Percentiles rank a stretch among this genome's conserved stretches.
phyloP scores from a whole-genome alignment of 768 basidiomycete genomes.

The Leucosporidium creatinivorum region DNA sequence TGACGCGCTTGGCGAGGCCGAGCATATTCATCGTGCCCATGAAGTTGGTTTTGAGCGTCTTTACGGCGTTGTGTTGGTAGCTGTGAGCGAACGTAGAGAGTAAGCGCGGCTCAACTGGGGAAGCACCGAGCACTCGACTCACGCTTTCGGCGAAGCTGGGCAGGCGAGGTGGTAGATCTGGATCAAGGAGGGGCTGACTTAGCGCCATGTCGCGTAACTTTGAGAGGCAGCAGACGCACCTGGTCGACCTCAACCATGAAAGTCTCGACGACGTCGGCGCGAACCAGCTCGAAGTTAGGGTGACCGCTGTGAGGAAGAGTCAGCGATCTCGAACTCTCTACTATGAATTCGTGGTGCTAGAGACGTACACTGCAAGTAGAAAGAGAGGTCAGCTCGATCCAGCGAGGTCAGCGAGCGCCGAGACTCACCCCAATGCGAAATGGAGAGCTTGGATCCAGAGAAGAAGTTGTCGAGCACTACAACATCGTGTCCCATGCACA shows the following conservation, averaged over 20 bases:
- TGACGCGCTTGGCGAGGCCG: constrained; percentile 91
- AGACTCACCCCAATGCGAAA: constrained; percentile 69
- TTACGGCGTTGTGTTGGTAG: constrained; percentile 95
- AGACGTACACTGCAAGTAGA: too few relatives aligned
- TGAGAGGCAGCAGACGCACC: constrained; percentile 5
- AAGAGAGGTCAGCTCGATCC: background rate
- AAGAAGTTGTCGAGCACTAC: constrained; percentile 97
- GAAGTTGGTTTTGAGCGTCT: constrained; percentile 97
- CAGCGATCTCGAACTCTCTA: too few relatives aligned
- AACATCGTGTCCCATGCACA: constrained; percentile 80
- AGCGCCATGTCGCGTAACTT: too few relatives aligned
- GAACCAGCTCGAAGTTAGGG: constrained; percentile 96
- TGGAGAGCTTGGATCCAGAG: constrained; percentile 94
- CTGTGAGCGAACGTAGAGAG: too few relatives aligned
- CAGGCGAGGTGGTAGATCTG: constrained; percentile 99
- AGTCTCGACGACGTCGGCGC: constrained; percentile 94
- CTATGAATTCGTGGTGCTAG: too few relatives aligned
- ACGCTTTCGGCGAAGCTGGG: constrained; percentile 50
- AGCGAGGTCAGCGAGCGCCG: background rate
- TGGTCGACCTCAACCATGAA: constrained; percentile 98
- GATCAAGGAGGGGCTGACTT: constrained; percentile 1
- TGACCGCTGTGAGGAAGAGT: constrained; percentile 56
- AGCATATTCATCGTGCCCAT: constrained; percentile 99
- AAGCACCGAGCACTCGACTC: too few relatives aligned
- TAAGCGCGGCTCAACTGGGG: too few relatives aligned